phyloP scores from a whole-genome alignment of 768 basidiomycete species.

The Tylopilus sp. region DNA sequence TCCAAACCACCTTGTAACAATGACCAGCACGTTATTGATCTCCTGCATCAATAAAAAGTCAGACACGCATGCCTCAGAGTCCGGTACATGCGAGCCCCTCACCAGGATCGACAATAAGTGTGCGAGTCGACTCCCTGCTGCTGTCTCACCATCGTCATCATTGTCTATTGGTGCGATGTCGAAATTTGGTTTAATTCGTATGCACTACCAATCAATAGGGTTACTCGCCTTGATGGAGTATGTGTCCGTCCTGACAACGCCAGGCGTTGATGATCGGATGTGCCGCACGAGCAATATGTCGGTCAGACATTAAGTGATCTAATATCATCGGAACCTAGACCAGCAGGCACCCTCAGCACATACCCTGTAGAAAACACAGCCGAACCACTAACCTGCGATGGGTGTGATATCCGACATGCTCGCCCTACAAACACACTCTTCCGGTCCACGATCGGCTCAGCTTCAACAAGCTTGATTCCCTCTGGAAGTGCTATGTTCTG shows the following conservation, averaged over 20 bases:
- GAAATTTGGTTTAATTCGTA: neutral
- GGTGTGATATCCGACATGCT: constrained; percentile 75
- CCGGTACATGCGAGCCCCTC: constrained; percentile 16
- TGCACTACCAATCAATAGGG: neutral
- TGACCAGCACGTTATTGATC: constrained; percentile 77
- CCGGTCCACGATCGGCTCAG: constrained; percentile 81
- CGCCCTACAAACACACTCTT: constrained; percentile 86
- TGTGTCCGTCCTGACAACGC: constrained; percentile 64
- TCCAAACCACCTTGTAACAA: constrained; percentile 93
- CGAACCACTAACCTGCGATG: constrained; percentile 54
- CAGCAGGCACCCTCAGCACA: neutral
- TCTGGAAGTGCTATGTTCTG: constrained; percentile 41
- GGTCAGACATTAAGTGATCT: constrained; percentile 64
- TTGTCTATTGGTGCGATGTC: constrained; percentile 55
- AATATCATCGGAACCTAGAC: constrained; percentile 67
- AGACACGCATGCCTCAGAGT: neutral
- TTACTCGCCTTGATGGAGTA: constrained; percentile 69
- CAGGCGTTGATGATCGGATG: constrained; percentile 83
- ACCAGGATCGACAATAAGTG: constrained; percentile 90
- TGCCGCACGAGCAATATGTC: constrained; percentile 68
- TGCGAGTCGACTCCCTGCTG: constrained; percentile 85
- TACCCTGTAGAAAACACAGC: neutral
- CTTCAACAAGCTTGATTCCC: constrained; percentile 62
- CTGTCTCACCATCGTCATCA: constrained; percentile 92
- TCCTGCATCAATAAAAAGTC: constrained; percentile 46